Evolutionary conservation across 2,329 filamentous ascomycete species (phyloP).

Genomic region (Chaetothyriales sp.): DNA sequence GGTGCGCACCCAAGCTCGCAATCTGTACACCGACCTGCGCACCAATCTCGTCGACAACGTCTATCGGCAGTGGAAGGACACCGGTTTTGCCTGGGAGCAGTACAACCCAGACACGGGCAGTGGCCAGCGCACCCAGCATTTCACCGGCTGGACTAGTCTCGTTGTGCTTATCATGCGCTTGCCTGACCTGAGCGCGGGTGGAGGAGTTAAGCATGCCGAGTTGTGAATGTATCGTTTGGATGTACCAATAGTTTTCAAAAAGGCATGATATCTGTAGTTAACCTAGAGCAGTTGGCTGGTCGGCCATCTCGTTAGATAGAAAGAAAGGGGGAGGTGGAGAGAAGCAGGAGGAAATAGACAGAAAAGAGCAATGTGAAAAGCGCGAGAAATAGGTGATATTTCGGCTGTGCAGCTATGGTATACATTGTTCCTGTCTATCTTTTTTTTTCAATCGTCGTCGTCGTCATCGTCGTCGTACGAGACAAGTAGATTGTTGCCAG

Average conservation of each 20-base stretch:
- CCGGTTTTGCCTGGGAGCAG: slow-evolving; percentile 96
- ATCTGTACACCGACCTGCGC: slow-evolving; percentile 61
- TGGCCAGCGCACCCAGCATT: slow-evolving; percentile 94
- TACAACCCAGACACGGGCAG: slow-evolving; percentile 85
- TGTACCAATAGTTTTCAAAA: not conserved
- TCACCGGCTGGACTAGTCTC: slow-evolving; percentile 97
- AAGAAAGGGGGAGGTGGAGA: not conserved
- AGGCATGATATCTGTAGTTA: not conserved
- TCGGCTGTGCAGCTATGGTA: not conserved
- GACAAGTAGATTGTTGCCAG: slow-evolving; percentile 56
- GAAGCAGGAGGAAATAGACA: no score
- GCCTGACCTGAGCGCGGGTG: slow-evolving; percentile 42
- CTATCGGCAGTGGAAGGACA: slow-evolving; percentile 73
- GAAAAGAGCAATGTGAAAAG: no score
- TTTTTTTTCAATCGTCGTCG: slow-evolving; percentile 37
- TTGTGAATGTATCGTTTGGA: slow-evolving; percentile 1
- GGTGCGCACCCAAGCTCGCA: slow-evolving; percentile 39
- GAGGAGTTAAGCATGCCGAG: slow-evolving; percentile 13
- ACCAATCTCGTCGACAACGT: slow-evolving; percentile 80
- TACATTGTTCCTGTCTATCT: not conserved
- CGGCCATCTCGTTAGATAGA: not conserved
- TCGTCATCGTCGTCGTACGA: slow-evolving; percentile 86
- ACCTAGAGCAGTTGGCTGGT: no score
- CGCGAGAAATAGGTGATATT: no score
- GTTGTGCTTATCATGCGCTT: slow-evolving; percentile 79